phyloP scores from a whole-genome alignment of 306 rosid species.

The Sindora glabra region DNA sequence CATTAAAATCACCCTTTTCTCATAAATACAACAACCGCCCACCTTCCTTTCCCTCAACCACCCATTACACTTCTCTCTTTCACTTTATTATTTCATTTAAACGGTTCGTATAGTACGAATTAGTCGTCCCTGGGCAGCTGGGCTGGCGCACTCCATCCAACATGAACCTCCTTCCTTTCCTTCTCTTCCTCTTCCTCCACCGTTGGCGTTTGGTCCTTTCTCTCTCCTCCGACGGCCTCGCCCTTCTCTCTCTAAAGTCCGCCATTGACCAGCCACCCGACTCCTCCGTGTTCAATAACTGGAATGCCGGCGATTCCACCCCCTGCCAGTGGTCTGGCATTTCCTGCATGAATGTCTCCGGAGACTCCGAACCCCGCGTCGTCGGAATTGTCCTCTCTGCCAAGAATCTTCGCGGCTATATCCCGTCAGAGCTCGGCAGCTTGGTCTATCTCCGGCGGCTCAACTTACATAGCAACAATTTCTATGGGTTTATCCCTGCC shows the following conservation, averaged over 20 bases:
- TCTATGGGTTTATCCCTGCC: slow-evolving; percentile 65
- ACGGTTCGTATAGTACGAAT: slow-evolving; percentile 9
- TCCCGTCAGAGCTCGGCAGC: slow-evolving; percentile 89
- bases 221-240: slow-evolving; percentile 79
- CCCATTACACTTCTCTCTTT: too few relatives aligned
- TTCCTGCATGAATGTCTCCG: slow-evolving; percentile 66
- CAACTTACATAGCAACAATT: slow-evolving; percentile 63
- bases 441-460: slow-evolving; percentile 75
- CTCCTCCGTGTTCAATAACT: slow-evolving; percentile 58
- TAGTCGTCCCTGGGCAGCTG: too few relatives aligned
- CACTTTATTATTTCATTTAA: too few relatives aligned
- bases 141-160: background rate
- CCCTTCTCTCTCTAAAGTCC: slow-evolving; percentile 86
- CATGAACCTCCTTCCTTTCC: slow-evolving; percentile 14
- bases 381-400: slow-evolving; percentile 68
- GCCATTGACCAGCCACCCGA: slow-evolving; percentile 50
- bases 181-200: slow-evolving; percentile 6
- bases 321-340: slow-evolving; percentile 90
- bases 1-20: too few relatives aligned
- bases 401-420: slow-evolving; percentile 70
- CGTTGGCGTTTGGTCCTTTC: too few relatives aligned
- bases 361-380: slow-evolving; percentile 55
- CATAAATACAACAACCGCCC: too few relatives aligned
- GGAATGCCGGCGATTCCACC: slow-evolving; percentile 57
- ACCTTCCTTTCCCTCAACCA: too few relatives aligned